Percentiles rank a stretch among this genome's conserved stretches.
phyloP scores from a whole-genome alignment of 1,284 basidiomycete species.

The Phaffia rhodozyma region DNA sequence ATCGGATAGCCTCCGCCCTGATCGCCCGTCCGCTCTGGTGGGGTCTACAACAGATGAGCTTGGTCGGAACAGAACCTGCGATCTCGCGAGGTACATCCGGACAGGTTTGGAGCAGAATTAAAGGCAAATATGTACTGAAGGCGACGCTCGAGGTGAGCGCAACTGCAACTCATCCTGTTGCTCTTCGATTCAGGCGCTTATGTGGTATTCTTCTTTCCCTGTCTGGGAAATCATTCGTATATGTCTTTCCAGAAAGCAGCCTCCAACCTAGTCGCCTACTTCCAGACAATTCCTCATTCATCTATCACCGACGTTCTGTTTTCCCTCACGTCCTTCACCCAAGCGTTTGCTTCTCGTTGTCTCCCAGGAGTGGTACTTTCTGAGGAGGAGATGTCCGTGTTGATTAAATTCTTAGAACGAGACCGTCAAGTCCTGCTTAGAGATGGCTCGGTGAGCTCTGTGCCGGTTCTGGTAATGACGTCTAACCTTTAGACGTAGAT shows the following conservation, averaged over 20 bases:
- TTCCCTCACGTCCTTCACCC: constrained; percentile 49
- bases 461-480: background rate
- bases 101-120: constrained; percentile 47
- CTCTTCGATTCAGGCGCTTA: constrained; percentile 24
- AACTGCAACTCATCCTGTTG: background rate
- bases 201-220: constrained; percentile 19
- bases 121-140: constrained; percentile 65
- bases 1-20: constrained; percentile 54
- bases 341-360: constrained; percentile 40
- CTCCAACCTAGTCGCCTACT: constrained; percentile 45
- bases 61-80: constrained; percentile 1
- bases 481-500: background rate
- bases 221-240: background rate
- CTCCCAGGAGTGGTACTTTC: constrained; percentile 37
- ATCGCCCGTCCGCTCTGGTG: constrained; percentile 73
- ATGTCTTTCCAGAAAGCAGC: constrained; percentile 40
- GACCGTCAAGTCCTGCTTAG: constrained; percentile 54
- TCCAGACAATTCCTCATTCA: constrained; percentile 40
- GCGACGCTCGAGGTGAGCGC: constrained; percentile 44
- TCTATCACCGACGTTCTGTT: constrained; percentile 54
- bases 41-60: constrained; percentile 61
- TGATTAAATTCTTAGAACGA: constrained; percentile 64
- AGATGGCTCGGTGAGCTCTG: constrained; percentile 48
- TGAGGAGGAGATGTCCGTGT: constrained; percentile 52
- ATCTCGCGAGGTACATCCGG: background rate